Conservation (phyloP, 805 yeast species). For the Pichia gijzeniarum region DNA sequence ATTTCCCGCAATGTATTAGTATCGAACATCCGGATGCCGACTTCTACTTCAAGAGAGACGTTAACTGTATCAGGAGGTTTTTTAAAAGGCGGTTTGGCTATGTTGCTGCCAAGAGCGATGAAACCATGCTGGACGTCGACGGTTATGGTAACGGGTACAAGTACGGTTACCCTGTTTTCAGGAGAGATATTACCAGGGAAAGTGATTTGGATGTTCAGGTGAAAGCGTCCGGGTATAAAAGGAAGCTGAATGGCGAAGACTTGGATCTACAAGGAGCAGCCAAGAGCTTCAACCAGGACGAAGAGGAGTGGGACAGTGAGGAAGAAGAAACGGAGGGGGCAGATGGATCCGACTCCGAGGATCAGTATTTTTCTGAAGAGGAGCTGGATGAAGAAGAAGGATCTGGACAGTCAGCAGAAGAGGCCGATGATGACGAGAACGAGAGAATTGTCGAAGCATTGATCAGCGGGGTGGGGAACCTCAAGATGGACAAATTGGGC, state of each 20-base stretch:
- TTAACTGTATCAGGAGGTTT: constrained; percentile 79
- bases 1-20: constrained; percentile 97
- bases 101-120: constrained; percentile 53
- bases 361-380: constrained; percentile 14
- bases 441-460: constrained; percentile 64
- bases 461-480: constrained; percentile 51
- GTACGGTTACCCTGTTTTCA: constrained; percentile 72
- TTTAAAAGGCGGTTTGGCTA: constrained; percentile 75
- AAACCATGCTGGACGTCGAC: constrained; percentile 66
- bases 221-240: constrained; percentile 80
- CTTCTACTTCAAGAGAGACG: constrained; percentile 85
- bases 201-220: constrained; percentile 77
- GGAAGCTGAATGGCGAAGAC: constrained; percentile 36
- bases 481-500: constrained; percentile 78
- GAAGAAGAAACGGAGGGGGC: constrained; percentile 19
- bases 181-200: constrained; percentile 63
- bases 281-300: constrained; percentile 27
- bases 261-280: constrained; percentile 75
- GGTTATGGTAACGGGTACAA: constrained; percentile 79
- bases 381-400: constrained; percentile 25
- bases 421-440: constrained; percentile 32
- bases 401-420: constrained; percentile 19
- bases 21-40: constrained; percentile 87
- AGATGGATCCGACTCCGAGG: constrained; percentile 16
- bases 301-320: constrained; percentile 19